Conservation (phyloP, 768 basidiomycete species). For the Agrocybe chaxingu region DNA sequence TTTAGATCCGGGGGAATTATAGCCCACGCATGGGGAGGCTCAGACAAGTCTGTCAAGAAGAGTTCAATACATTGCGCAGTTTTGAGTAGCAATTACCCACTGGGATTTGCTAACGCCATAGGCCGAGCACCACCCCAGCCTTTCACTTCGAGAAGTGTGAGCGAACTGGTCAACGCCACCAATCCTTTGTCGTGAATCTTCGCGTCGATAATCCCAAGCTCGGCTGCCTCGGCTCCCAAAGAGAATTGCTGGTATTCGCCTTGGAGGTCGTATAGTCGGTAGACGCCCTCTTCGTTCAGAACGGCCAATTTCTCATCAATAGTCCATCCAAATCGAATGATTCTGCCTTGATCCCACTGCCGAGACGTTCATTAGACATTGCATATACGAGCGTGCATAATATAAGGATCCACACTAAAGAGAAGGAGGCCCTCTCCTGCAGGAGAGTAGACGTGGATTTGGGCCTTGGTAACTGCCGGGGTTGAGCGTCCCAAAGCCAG, state of each 20-base stretch:
- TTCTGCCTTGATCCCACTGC: constrained; percentile 89
- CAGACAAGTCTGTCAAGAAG: constrained; percentile 53
- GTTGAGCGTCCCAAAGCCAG: constrained; percentile 63
- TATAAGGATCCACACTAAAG: constrained; percentile 63
- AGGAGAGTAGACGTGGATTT: constrained; percentile 85
- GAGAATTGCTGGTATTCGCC: constrained; percentile 85
- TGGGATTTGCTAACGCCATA: constrained; percentile 67
- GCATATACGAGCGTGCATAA: constrained; percentile 1
- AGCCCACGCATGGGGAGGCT: constrained; percentile 82
- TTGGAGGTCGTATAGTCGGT: constrained; percentile 85
- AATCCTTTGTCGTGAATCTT: constrained; percentile 84
- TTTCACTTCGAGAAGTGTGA: constrained; percentile 81
- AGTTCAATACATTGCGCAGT: constrained; percentile 5
- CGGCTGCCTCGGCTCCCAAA: constrained; percentile 76
- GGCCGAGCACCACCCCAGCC: constrained; percentile 84
- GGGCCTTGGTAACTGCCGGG: constrained; percentile 63
- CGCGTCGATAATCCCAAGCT: constrained; percentile 82
- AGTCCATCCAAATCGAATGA: constrained; percentile 84
- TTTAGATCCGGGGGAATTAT: constrained; percentile 88
- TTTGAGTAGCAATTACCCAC: constrained; percentile 36
- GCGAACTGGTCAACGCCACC: constrained; percentile 75
- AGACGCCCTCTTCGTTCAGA: constrained; percentile 89
- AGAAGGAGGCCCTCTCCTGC: constrained; percentile 71
- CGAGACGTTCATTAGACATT: constrained; percentile 12
- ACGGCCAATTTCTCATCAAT: constrained; percentile 78